These are phyloP conservation scores for Paspalum notatum DNA, from an alignment of 176 grass and related monocot genomes.

Conservation along the genomic window DNA sequence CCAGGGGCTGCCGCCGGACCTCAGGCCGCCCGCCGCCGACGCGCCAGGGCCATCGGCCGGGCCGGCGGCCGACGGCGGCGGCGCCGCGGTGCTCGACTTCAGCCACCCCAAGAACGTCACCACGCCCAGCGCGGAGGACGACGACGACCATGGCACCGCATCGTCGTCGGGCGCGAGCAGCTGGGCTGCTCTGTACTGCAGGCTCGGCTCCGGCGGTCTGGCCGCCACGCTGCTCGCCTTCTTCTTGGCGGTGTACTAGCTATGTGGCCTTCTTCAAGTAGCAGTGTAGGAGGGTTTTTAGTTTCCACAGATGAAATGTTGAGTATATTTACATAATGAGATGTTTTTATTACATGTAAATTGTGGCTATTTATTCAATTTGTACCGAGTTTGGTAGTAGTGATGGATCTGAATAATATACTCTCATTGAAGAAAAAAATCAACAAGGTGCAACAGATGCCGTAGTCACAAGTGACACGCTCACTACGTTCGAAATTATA, in stretches of 20 bases:
- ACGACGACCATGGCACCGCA: neutral
- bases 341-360: neutral
- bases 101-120: constrained; percentile 61
- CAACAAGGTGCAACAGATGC: too few relatives aligned
- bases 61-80: constrained; percentile 16
- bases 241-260: too few relatives aligned
- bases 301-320: too few relatives aligned
- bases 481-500: too few relatives aligned
- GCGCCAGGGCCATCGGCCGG: constrained; percentile 46
- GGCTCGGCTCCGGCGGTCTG: neutral
- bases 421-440: too few relatives aligned
- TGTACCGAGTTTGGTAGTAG: neutral
- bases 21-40: constrained; percentile 46
- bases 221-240: neutral
- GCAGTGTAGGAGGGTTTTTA: neutral
- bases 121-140: neutral
- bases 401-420: neutral
- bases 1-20: constrained; percentile 79
- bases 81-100: constrained; percentile 50
- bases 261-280: neutral
- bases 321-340: neutral
- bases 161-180: constrained; percentile 10
- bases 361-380: neutral
- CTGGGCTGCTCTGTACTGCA: neutral
- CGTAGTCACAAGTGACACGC: too few relatives aligned